Base-by-base conservation (phyloP, 306 rosid species). In the Parietaria judaica region DNA sequence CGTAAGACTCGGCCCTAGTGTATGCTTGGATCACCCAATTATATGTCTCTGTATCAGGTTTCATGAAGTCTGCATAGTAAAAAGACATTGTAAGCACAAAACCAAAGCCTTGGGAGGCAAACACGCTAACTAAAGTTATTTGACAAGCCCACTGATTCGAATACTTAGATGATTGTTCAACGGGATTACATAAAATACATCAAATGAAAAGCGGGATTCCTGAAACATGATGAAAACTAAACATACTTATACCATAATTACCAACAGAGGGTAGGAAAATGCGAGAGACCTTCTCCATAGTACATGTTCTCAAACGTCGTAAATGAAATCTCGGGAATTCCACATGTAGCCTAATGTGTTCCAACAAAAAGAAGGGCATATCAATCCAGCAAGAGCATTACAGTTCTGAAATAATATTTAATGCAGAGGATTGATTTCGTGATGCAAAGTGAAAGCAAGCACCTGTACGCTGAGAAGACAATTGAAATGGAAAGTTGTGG, bases 21-120 rank as follows among this genome's bases (percentile, higher is more conserved):
- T 83, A 92, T 45, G 98, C 98, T 80, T 92, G 96, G 73, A 92
- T 86, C 75, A 92, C 95, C 98, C 96, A 92, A 84, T 92, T 92
- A 76, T 88, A 92, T 52, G 98, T 81, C 76, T 91, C 95, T 3
- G 95, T 77, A 71, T 91, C 90, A 54, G 98, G 98, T 79, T 88
- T 91, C 98, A 91, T 91, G 67, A 35, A 82, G 67, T 82, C 96
- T 91, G 82, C 63, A 41, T 60, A 8, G 57, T 46, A 54, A 79
- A 78, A 65, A 70, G 17, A 60, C 71, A 46, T 62, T 49, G 23
- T 14, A 35, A 64, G 72, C 17, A 60, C 31, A 36, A 54, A 56
- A 50, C 66, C 57, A 68, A 66, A 70, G 74, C 41, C 72, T 56
- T 51, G 53, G 60, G 61, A 56, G 66, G 60, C 65, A 56, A 48